phyloP scores from a whole-genome alignment of 2,329 filamentous ascomycete genomes.

The Trichoderma semiorbis region DNA sequence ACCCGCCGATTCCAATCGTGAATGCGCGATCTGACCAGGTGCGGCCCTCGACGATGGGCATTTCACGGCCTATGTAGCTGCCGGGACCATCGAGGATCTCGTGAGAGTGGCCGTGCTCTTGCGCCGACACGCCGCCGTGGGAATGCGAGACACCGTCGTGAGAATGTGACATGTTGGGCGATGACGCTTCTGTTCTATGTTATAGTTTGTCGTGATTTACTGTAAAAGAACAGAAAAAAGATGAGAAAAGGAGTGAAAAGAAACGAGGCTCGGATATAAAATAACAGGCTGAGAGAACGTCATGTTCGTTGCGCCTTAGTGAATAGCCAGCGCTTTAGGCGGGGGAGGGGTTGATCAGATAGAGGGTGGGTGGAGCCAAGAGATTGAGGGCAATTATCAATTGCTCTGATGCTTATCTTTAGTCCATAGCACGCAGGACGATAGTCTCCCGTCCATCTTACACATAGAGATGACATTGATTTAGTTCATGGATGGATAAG shows the following conservation, averaged over 20 bases:
- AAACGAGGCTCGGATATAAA: background rate
- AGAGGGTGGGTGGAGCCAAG: slow-evolving; percentile 1
- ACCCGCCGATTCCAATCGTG: slow-evolving; percentile 98
- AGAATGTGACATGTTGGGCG: slow-evolving; percentile 27
- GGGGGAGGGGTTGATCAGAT: slow-evolving; percentile 18
- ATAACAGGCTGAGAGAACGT: background rate
- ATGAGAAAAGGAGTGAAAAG: background rate
- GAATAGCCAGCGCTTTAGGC: background rate
- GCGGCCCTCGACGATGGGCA: slow-evolving; percentile 86
- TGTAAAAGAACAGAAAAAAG: background rate
- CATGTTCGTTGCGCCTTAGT: background rate
- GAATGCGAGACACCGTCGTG: slow-evolving; percentile 56
- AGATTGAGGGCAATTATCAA: background rate
- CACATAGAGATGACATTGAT: background rate
- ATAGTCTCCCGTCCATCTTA: background rate
- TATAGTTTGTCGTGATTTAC: background rate
- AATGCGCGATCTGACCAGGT: slow-evolving; percentile 88
- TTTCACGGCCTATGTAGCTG: slow-evolving; percentile 83
- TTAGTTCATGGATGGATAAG: background rate
- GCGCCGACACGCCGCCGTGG: slow-evolving; percentile 48
- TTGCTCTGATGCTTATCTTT: background rate
- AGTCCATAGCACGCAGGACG: background rate
- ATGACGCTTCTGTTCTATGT: too few species aligned
- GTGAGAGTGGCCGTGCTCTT: slow-evolving; percentile 89
- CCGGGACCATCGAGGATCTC: slow-evolving; percentile 94